A percentile compares a stretch with the other conserved stretches of the same genome.
phyloP scores from a whole-genome alignment of 768 basidiomycete species.

The Amanita polypyramis region DNA sequence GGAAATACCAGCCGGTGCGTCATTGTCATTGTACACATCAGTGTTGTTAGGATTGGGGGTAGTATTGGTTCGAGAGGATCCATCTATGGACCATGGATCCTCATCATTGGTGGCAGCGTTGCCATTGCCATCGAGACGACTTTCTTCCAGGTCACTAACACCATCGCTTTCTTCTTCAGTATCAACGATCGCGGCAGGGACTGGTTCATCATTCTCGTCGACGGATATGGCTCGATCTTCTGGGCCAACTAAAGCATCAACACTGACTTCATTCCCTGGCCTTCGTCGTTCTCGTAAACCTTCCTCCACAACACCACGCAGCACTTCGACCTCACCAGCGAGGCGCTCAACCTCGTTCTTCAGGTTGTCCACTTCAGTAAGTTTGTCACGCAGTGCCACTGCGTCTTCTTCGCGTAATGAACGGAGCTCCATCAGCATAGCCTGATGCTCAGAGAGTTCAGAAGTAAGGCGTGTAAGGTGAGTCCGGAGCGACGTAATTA shows the following conservation, averaged over 20 bases:
- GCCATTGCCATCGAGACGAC: slow-evolving; percentile 15
- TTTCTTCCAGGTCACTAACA: slow-evolving; percentile 17
- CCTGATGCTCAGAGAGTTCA: slow-evolving; percentile 71
- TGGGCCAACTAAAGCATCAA: slow-evolving; percentile 7
- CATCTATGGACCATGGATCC: slow-evolving; percentile 22
- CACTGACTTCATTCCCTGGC: slow-evolving; percentile 19
- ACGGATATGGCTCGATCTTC: slow-evolving; percentile 24
- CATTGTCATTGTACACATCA: slow-evolving; percentile 1
- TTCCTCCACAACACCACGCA: slow-evolving; percentile 81
- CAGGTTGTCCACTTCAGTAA: slow-evolving; percentile 56
- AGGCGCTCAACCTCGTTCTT: slow-evolving; percentile 72
- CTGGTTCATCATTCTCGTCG: slow-evolving; percentile 19
- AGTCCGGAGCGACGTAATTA: slow-evolving; percentile 61
- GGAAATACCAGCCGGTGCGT: background rate
- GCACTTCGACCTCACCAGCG: slow-evolving; percentile 75
- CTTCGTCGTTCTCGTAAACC: slow-evolving; percentile 66
- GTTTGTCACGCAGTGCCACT: slow-evolving; percentile 44
- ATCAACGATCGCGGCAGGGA: slow-evolving; percentile 4
- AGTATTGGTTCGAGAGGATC: slow-evolving; percentile 18
- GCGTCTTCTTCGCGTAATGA: slow-evolving; percentile 53
- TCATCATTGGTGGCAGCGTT: slow-evolving; percentile 23
- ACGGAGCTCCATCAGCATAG: slow-evolving; percentile 56
- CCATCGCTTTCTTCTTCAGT: slow-evolving; percentile 13
- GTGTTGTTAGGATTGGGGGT: slow-evolving; percentile 4
- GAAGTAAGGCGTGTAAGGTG: slow-evolving; percentile 72